Evolutionary conservation across 2,329 filamentous ascomycete species (phyloP).

Genomic region (Fusarium redolens): DNA sequence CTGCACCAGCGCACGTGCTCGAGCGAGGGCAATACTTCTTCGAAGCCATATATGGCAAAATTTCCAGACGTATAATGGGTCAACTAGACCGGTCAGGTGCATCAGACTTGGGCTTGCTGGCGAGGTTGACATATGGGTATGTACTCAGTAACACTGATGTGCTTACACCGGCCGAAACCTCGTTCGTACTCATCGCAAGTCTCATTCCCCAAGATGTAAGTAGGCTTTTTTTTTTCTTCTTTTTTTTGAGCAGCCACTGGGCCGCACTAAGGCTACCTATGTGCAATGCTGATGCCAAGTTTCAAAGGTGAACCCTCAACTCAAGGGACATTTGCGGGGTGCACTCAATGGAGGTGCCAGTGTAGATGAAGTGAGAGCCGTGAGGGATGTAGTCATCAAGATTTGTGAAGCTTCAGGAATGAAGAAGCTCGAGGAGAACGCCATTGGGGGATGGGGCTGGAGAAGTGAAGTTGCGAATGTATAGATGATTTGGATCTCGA

Average conservation of each 20-base stretch:
- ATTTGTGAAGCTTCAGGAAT: constrained; percentile 45
- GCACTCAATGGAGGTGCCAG: constrained; percentile 44
- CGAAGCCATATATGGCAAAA: constrained; percentile 41
- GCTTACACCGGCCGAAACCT: constrained; percentile 40
- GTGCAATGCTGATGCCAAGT: constrained; percentile 1
- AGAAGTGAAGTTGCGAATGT: constrained; percentile 43
- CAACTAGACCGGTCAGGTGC: constrained; percentile 43
- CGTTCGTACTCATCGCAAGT: constrained; percentile 43
- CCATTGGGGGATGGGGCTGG: constrained; percentile 44
- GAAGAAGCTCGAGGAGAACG: constrained; percentile 29
- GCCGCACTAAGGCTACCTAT: background rate
- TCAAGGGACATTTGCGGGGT: constrained; percentile 43
- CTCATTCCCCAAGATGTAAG: constrained; percentile 46
- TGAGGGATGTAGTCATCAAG: constrained; percentile 40
- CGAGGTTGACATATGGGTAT: constrained; percentile 43
- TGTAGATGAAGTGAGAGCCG: constrained; percentile 42
- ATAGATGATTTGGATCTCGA: constrained; percentile 6
- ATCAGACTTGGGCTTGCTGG: constrained; percentile 41
- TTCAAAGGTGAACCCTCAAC: constrained; percentile 42
- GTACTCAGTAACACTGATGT: constrained; percentile 42
- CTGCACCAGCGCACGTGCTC: constrained; percentile 23
- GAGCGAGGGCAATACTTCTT: constrained; percentile 40
- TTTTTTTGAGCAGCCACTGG: background rate
- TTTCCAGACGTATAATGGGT: constrained; percentile 43
- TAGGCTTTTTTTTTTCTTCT: background rate